These are phyloP conservation scores for Homolaphlyctis polyrhiza DNA, from an alignment of 371 early-diverging fungal species.

Conservation along the genomic window DNA sequence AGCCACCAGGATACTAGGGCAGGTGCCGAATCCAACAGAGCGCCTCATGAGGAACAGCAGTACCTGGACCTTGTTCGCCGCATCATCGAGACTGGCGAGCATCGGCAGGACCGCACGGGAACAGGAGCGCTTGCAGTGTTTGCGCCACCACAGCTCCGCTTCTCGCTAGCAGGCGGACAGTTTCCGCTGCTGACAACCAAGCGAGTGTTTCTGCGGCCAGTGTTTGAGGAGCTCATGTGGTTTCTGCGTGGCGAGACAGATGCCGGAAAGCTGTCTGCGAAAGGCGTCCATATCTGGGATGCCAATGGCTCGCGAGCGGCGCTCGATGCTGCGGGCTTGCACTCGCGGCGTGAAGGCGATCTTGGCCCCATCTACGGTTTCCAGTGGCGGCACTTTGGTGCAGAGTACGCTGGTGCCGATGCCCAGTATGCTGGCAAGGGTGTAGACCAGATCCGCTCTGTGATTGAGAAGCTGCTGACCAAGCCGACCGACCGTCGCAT, in stretches of 20 bases:
- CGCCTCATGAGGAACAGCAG: slow-evolving; percentile 62
- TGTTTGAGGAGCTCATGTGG: slow-evolving; percentile 97
- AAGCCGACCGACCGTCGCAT: slow-evolving; percentile 93
- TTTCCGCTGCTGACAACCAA: slow-evolving; percentile 98
- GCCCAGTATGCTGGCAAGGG: slow-evolving; percentile 92
- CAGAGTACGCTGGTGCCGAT: slow-evolving; percentile 82
- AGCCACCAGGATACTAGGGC: no score
- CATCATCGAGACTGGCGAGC: slow-evolving; percentile 75
- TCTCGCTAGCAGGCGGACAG: slow-evolving; percentile 68
- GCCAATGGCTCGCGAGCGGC: slow-evolving; percentile 93
- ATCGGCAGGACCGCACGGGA: slow-evolving; percentile 90
- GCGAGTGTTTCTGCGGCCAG: slow-evolving; percentile 85
- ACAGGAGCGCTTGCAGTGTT: slow-evolving; percentile 95
- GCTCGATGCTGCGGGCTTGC: slow-evolving; percentile 81
- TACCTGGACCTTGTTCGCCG: slow-evolving; percentile 82
- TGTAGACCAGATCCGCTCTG: slow-evolving; percentile 89
- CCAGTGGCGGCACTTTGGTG: slow-evolving; percentile 99
- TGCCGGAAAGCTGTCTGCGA: slow-evolving; percentile 69
- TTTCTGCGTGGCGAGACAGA: slow-evolving; percentile 95
- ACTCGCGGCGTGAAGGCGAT: slow-evolving; percentile 84
- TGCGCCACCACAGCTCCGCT: slow-evolving; percentile 91
- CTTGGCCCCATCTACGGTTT: slow-evolving; percentile 99
- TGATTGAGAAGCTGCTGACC: slow-evolving; percentile 73
- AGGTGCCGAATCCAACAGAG: not conserved
- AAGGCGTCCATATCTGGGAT: slow-evolving; percentile 96